phyloP scores from a whole-genome alignment of 2,329 filamentous ascomycete species.

The Hypoxylon sp. region DNA sequence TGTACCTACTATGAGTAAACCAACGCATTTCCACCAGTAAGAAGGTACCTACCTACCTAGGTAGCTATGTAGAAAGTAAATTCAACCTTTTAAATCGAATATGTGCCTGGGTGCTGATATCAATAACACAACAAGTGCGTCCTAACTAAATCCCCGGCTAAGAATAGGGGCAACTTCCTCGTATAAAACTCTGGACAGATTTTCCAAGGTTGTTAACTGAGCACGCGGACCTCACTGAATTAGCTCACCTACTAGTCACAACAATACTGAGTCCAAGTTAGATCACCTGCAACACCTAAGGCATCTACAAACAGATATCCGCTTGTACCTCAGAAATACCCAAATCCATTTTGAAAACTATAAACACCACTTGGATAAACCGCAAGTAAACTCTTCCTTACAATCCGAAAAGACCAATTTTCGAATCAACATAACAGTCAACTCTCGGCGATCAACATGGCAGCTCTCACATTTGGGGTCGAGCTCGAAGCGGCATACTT shows the following conservation, averaged over 20 bases:
- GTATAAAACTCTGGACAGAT: too few species aligned
- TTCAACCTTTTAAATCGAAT: too few species aligned
- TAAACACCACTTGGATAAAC: not conserved
- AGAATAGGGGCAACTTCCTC: too few species aligned
- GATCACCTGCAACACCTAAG: not conserved
- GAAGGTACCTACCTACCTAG: too few species aligned
- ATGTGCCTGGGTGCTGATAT: too few species aligned
- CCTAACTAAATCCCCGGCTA: too few species aligned
- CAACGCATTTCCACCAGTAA: too few species aligned
- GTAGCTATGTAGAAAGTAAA: too few species aligned
- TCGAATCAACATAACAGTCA: not conserved
- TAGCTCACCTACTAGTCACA: not conserved
- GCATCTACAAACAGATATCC: not conserved
- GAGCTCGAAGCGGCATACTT: conserved; percentile 29
- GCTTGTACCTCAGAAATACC: not conserved
- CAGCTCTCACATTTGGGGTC: conserved; percentile 17
- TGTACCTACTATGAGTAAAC: too few species aligned
- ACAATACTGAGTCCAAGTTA: not conserved
- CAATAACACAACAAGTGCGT: not conserved
- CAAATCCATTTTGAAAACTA: not conserved
- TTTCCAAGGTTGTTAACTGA: not conserved
- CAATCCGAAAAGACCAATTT: not conserved
- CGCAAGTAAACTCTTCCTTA: not conserved
- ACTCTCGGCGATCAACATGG: not conserved
- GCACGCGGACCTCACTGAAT: not conserved